Evolutionary conservation across 495 filamentous ascomycete genomes (phyloP).

Genomic region (Lineolata rhizophorae): DNA sequence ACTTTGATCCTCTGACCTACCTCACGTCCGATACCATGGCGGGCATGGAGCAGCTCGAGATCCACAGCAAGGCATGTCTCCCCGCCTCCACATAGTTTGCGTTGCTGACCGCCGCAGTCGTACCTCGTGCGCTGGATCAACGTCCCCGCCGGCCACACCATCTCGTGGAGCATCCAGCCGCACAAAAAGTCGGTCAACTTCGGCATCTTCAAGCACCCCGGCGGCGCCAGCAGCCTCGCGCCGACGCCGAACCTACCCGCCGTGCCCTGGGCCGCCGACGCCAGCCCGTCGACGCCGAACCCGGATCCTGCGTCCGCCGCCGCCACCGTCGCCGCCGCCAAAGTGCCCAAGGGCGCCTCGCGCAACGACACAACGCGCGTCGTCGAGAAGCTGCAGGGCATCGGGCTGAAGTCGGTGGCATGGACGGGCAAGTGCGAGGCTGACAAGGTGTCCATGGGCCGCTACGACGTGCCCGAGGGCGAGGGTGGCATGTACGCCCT

Average conservation of each 20-base stretch:
- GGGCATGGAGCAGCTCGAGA: constrained; percentile 90
- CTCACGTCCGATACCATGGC: too few species aligned
- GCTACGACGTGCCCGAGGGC: constrained; percentile 47
- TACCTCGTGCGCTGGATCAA: constrained; percentile 96
- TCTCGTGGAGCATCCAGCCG: constrained; percentile 93
- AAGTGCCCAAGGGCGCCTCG: constrained; percentile 5
- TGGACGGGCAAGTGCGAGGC: constrained; percentile 93
- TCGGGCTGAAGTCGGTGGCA: constrained; percentile 66
- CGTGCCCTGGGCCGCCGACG: neutral
- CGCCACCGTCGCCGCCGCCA: constrained; percentile 17
- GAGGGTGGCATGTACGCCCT: constrained; percentile 87
- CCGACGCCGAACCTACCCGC: constrained; percentile 27
- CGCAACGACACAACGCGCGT: constrained; percentile 31
- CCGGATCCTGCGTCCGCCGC: constrained; percentile 20
- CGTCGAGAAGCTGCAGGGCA: constrained; percentile 59
- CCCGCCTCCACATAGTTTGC: neutral
- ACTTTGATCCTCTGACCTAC: too few species aligned
- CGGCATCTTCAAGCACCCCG: constrained; percentile 90
- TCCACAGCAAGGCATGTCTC: constrained; percentile 75
- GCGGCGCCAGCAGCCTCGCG: constrained; percentile 33
- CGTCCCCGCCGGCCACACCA: constrained; percentile 69
- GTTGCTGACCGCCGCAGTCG: constrained; percentile 31
- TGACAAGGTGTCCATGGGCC: constrained; percentile 84
- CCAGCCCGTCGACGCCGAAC: constrained; percentile 21
- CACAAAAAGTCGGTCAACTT: constrained; percentile 98